Conservation (phyloP, 805 yeast genomes). For the Blastobotrys chiropterorum region DNA sequence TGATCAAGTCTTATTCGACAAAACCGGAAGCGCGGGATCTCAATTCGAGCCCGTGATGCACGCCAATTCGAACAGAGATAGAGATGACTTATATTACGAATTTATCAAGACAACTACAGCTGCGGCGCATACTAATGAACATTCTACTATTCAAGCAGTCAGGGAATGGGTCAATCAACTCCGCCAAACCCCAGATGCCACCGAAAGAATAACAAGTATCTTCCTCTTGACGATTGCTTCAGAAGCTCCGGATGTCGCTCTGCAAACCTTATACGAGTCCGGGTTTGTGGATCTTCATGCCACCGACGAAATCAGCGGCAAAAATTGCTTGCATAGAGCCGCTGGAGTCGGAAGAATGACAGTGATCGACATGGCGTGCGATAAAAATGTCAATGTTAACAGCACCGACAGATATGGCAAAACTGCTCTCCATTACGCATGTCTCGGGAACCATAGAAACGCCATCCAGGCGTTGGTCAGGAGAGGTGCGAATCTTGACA, state of each 20-base stretch:
- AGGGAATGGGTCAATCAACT: constrained; percentile 41
- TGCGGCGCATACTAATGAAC: constrained; percentile 10
- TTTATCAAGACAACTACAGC: constrained; percentile 40
- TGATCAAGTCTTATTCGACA: constrained; percentile 32
- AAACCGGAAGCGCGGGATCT: background rate
- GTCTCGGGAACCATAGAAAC: constrained; percentile 44
- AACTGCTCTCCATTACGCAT: constrained; percentile 82
- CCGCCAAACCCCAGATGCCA: constrained; percentile 35
- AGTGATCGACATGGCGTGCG: constrained; percentile 29
- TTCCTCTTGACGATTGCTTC: constrained; percentile 63
- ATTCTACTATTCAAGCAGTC: constrained; percentile 32
- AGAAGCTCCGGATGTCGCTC: constrained; percentile 57
- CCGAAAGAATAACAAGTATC: constrained; percentile 55
- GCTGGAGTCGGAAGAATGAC: constrained; percentile 28
- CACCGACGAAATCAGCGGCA: constrained; percentile 65
- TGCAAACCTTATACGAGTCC: constrained; percentile 42
- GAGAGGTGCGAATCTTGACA: constrained; percentile 31
- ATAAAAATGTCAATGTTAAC: constrained; percentile 25
- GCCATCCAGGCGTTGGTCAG: constrained; percentile 40
- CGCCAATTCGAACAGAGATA: constrained; percentile 30
- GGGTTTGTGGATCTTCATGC: constrained; percentile 55
- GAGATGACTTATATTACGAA: constrained; percentile 67
- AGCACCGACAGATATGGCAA: constrained; percentile 47
- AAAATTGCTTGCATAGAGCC: constrained; percentile 70
- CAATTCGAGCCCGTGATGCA: background rate